Percentiles rank a stretch among this genome's conserved stretches.
Evolutionary conservation across 2,329 filamentous ascomycete genomes (phyloP).

Genomic region (Penicillium vulpinum): DNA sequence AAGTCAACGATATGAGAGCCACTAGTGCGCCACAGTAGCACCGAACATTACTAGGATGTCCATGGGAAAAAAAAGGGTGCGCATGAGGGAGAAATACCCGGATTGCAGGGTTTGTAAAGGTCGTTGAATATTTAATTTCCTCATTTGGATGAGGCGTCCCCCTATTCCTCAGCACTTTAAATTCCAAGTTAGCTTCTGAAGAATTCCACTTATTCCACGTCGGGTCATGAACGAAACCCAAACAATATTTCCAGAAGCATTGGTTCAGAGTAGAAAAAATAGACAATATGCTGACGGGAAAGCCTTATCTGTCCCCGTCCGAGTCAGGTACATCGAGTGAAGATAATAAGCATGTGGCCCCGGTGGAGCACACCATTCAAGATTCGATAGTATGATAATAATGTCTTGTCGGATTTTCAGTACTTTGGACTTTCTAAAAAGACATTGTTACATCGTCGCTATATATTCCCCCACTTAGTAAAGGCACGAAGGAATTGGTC

Average conservation of each 20-base stretch:
- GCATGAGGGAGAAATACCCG: not conserved
- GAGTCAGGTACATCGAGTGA: no score
- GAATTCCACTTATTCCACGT: no score
- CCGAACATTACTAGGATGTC: not conserved
- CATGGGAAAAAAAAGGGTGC: not conserved
- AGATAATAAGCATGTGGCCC: no score
- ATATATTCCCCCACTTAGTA: not conserved
- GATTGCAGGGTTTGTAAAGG: not conserved
- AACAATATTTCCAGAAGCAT: no score
- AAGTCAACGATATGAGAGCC: not conserved
- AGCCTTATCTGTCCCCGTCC: no score
- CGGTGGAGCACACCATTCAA: not conserved
- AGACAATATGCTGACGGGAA: no score
- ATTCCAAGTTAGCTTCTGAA: not conserved
- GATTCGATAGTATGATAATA: not conserved
- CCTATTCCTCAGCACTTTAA: no score
- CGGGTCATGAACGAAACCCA: no score
- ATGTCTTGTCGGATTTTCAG: not conserved
- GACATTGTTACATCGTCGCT: not conserved
- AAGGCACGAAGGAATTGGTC: not conserved
- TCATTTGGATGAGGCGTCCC: not conserved
- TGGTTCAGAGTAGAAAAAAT: no score
- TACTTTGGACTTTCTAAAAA: not conserved
- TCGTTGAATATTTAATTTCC: no score
- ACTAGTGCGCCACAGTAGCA: not conserved